Percentiles rank a stretch among this genome's conserved stretches.
Conservation (phyloP, 2,329 filamentous ascomycete genomes). For the Ambrosiella cleistominuta region DNA sequence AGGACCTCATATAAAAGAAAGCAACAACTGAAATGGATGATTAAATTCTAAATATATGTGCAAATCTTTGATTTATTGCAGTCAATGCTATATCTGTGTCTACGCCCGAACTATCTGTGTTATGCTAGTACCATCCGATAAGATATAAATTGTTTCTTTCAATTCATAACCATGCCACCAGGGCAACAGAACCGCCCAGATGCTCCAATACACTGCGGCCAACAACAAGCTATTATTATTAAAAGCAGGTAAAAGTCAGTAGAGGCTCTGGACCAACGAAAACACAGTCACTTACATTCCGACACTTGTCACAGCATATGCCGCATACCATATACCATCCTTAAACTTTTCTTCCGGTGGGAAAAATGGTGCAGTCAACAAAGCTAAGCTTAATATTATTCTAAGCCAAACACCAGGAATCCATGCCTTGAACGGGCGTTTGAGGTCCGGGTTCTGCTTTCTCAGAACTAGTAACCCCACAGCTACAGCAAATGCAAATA, state of each 20-base stretch:
- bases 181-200: conserved; percentile 47
- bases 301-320: conserved; percentile 35
- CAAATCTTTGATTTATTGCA: too few species aligned
- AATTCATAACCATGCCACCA: conserved; percentile 39
- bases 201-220: conserved; percentile 48
- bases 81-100: background rate
- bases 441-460: conserved; percentile 37
- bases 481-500: conserved; percentile 40
- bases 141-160: conserved; percentile 40
- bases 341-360: conserved; percentile 31
- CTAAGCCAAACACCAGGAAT: conserved; percentile 38
- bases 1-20: too few species aligned
- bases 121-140: conserved; percentile 50
- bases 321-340: conserved; percentile 34
- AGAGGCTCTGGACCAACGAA: background rate
- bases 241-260: background rate
- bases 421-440: conserved; percentile 50
- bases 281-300: conserved; percentile 29
- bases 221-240: conserved; percentile 30
- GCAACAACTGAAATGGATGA: background rate
- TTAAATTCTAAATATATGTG: background rate
- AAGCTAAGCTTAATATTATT: conserved; percentile 32
- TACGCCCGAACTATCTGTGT: conserved; percentile 32
- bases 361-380: conserved; percentile 46
- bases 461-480: conserved; percentile 44